Conservation (phyloP, 306 rosid genomes). For the Hippophae tibetana region DNA sequence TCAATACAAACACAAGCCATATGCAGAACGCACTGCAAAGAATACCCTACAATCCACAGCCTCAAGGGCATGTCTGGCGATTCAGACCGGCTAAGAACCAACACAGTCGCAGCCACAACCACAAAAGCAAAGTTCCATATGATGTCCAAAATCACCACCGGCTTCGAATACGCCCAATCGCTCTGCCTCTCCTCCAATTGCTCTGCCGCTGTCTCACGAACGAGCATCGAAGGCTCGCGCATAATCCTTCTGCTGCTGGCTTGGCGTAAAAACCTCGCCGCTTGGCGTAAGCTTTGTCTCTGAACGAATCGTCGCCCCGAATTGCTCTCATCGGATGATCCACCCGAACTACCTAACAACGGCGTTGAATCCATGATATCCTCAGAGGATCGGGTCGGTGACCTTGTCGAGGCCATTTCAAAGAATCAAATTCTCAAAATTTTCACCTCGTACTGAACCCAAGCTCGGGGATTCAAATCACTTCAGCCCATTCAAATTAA, state of each 20-base stretch:
- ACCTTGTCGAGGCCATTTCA: constrained; percentile 50
- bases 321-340: constrained; percentile 45
- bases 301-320: constrained; percentile 46
- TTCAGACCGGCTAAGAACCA: constrained; percentile 48
- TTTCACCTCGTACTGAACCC: constrained; percentile 11
- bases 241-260: constrained; percentile 75
- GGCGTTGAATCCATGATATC: constrained; percentile 71
- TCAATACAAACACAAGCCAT: constrained; percentile 71
- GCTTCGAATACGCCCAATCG: constrained; percentile 98
- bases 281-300: constrained; percentile 78
- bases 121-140: constrained; percentile 83
- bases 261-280: constrained; percentile 78
- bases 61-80: constrained; percentile 71
- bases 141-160: constrained; percentile 75
- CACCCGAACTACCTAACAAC: constrained; percentile 38
- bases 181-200: constrained; percentile 92
- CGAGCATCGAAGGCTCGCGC: constrained; percentile 93
- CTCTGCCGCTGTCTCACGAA: constrained; percentile 89
- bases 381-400: constrained; percentile 55
- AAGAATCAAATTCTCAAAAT: not conserved
- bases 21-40: constrained; percentile 68
- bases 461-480: constrained; percentile 15
- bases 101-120: constrained; percentile 43
- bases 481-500: constrained; percentile 22
- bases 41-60: constrained; percentile 73